Base-by-base conservation (phyloP, 768 basidiomycete genomes). In the Boletus pseudopeckii region DNA sequence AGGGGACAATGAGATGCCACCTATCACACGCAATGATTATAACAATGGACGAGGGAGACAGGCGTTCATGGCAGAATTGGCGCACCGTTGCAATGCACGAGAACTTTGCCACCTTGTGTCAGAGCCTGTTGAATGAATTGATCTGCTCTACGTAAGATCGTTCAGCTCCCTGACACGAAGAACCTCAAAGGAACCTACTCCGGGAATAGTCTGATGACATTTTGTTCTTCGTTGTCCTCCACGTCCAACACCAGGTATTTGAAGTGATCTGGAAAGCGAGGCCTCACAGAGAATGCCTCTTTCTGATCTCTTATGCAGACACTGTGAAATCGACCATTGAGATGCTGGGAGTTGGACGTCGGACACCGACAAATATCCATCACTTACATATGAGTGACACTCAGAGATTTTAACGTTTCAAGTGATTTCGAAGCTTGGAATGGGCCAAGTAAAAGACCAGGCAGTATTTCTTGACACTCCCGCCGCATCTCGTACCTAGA, bases 141-240 rank as follows among this genome's bases (percentile, higher is more conserved):
- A 60, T 88, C 88, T 1, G 90, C 90, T 54, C 90, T 93, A 56
- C 5, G 39, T 17, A 46, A 30, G 41, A 50, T 24, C 50, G 17
- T 52, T 53, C 13, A 55, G 41, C 32, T 5, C 24, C 14, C 48
- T 30, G 18, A 44, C 17, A 36, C 24, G 14, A 42, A 18, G 24
- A 48, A 13, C 28, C 10, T 5, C 20, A 5, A 30, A 52, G 26
- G 18, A 26, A 74, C 82, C 52, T 58, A 93, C 93, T 69, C 67
- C n/a, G 93, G 94, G 70, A 96, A 96, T 40, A 94, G 73, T 26
- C 90, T 80, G 61, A 97, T 96, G 38, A 97, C 78, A 67, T 97
- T 97, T 73, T 97, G 94, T 65, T 96, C 93, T 69, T 95, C 92
- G 59, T 83, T 92, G 69, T 97, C 93, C 67, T 92, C 81, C 26